phyloP scores from a whole-genome alignment of 108 stramenopile species.

The Stephanodiscus minutulus region DNA sequence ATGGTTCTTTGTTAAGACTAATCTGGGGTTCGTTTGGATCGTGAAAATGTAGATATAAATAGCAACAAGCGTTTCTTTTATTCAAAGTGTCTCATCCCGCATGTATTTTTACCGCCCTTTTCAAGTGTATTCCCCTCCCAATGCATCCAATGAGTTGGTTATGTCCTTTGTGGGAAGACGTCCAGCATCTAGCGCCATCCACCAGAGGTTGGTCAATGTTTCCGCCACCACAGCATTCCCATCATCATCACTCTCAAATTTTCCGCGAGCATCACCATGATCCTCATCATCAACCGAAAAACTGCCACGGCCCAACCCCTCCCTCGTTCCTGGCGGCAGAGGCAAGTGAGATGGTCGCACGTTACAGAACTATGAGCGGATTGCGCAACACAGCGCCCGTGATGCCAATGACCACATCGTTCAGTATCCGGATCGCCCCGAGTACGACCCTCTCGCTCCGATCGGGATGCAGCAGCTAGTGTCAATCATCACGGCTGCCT shows the following conservation, averaged over 20 bases:
- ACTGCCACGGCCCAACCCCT: not conserved
- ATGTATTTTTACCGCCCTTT: not conserved
- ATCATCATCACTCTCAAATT: not conserved
- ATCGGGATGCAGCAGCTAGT: constrained; percentile 24
- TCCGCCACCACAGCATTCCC: not conserved
- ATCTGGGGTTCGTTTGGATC: no score
- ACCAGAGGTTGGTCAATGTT: constrained; percentile 38
- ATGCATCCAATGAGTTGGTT: constrained; percentile 7
- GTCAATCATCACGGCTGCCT: constrained; percentile 1
- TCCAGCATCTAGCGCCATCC: constrained; percentile 40
- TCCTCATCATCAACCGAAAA: not conserved
- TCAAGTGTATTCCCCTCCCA: not conserved
- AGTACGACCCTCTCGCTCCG: constrained; percentile 32
- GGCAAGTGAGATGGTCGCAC: constrained; percentile 62
- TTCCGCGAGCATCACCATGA: not conserved
- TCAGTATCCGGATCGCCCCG: constrained; percentile 48
- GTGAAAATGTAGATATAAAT: not conserved
- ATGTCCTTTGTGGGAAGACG: constrained; percentile 26
- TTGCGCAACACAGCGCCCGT: constrained; percentile 35
- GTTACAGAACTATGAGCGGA: constrained; percentile 51
- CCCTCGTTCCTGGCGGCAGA: constrained; percentile 1
- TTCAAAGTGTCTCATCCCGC: no score
- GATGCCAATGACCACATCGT: constrained; percentile 58
- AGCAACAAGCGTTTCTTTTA: no score
- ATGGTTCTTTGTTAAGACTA: no score